Base-by-base conservation (phyloP, 2,329 filamentous ascomycete species). In the Hirsutella thompsonii region DNA sequence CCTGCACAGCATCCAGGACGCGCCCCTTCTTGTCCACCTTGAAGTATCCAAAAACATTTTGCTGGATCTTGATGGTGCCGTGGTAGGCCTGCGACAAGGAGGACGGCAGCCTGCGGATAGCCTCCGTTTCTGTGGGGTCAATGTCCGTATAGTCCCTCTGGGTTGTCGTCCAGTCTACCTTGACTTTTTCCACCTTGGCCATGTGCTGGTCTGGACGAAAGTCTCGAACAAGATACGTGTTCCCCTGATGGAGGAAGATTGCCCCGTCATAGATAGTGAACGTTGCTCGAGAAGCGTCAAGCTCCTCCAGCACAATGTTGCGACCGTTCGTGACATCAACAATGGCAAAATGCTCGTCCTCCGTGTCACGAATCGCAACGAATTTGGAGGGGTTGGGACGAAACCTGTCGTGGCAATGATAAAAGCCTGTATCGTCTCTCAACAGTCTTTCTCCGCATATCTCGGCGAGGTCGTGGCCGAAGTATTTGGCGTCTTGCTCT, bases 241-340 rank as follows among this genome's bases (percentile, higher is more conserved):
- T 79, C n/a, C 92, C 92, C 62, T 98, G 92, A 53, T 98, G 92
- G 5, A 98, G 69, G 63, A 94, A 98, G 46, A 98, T 95, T 36
- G 87, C 92, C 11, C 92, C 92, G 58, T 96, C 90, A 59, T 98
- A 98, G 44, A 98, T 75, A 1, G 88, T 94, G 61, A 94, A 96
- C 49, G 87, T 90, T 1, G 90, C 90, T n/a, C 92, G 79, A 2
- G 84, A 92, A 2, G 88, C 86, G 61, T 96, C 92, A n/a, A 98
- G 73, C 61, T 96, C 89, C 66, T 98, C 92, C 2, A 98, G 72
- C 0, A 98, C 83, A 0, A 80, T 67, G 55, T 96, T 96, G 41
- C 77, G 76, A 20, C 80, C 80, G 49, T 92, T 76, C 0, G 86
- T 92, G 13, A 82, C 81, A 63, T 98, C 87, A 40, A 98, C 76